Conservation (phyloP, 23 red algal species). For the Cyanidiococcus yangmingshanensis region DNA sequence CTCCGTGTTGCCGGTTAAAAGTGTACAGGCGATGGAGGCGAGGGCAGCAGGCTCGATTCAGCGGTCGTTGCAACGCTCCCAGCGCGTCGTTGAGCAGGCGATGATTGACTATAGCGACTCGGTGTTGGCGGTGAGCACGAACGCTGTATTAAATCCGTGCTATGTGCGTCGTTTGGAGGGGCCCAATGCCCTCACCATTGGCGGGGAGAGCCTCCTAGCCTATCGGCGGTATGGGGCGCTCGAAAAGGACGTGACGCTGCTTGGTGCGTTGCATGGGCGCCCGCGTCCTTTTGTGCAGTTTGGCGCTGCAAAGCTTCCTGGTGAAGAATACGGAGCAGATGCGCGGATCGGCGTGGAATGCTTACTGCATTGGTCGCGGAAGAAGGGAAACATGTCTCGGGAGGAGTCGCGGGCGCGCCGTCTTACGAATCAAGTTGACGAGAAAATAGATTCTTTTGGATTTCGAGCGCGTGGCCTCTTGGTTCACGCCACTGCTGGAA, state of each 20-base stretch:
- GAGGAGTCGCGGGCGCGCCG: background rate
- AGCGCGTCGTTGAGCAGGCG: background rate
- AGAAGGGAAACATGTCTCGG: background rate
- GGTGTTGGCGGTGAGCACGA: background rate
- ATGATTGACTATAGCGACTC: background rate
- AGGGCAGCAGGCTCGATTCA: background rate
- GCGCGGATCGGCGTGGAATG: background rate
- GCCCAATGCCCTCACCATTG: background rate
- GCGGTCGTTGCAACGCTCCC: background rate
- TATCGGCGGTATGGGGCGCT: background rate
- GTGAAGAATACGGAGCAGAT: conserved; percentile 6
- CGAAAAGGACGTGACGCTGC: background rate
- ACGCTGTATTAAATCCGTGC: background rate
- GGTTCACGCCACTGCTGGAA: background rate
- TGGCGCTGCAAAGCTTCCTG: background rate
- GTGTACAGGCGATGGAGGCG: background rate
- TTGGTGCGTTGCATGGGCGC: background rate
- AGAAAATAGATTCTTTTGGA: background rate
- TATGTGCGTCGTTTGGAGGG: conserved; percentile 6
- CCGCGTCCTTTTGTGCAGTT: conserved; percentile 6
- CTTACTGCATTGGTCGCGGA: background rate
- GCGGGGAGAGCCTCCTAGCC: conserved; percentile 3
- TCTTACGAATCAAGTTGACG: background rate
- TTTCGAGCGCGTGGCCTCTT: background rate
- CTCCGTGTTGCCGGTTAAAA: background rate